Conservation (phyloP, 495 filamentous ascomycete genomes). For the Sordaria brevicollis region DNA sequence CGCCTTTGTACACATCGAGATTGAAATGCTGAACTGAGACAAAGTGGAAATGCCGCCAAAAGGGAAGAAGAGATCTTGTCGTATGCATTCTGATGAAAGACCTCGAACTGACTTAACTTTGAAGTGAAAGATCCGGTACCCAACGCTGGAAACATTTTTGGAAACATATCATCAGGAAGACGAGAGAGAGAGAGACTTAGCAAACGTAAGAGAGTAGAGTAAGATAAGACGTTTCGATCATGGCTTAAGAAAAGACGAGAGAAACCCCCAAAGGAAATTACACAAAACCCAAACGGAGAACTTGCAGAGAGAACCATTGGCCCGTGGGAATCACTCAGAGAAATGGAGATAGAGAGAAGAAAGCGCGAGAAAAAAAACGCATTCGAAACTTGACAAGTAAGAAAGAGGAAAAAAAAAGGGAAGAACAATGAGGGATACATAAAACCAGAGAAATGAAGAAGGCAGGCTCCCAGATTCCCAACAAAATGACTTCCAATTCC, state of each 20-base stretch:
- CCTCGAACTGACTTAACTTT: neutral
- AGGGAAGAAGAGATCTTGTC: neutral
- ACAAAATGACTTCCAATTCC: constrained; percentile 7
- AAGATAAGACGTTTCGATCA: constrained; percentile 4
- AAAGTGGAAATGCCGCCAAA: neutral
- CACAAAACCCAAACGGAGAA: constrained; percentile 4
- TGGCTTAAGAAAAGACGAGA: constrained; percentile 2
- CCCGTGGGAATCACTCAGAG: neutral
- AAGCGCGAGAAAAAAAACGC: neutral
- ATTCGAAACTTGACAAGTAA: neutral
- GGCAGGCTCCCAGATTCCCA: constrained; percentile 11
- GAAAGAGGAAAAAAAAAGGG: neutral
- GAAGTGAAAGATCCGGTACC: neutral
- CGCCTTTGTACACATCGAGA: neutral
- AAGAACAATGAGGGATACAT: constrained; percentile 10
- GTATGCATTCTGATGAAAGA: neutral
- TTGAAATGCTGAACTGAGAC: neutral
- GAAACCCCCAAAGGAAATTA: neutral
- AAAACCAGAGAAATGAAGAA: constrained; percentile 9
- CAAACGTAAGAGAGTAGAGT: constrained; percentile 1
- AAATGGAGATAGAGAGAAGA: neutral
- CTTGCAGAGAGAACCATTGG: neutral
- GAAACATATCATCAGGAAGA: constrained; percentile 4
- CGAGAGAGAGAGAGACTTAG: constrained; percentile 9
- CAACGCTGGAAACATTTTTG: neutral